Percentiles rank a stretch among this genome's conserved stretches.
These are phyloP conservation scores for Penicillium sp. DNA, from an alignment of 2,329 filamentous ascomycete species.

Conservation along the genomic window DNA sequence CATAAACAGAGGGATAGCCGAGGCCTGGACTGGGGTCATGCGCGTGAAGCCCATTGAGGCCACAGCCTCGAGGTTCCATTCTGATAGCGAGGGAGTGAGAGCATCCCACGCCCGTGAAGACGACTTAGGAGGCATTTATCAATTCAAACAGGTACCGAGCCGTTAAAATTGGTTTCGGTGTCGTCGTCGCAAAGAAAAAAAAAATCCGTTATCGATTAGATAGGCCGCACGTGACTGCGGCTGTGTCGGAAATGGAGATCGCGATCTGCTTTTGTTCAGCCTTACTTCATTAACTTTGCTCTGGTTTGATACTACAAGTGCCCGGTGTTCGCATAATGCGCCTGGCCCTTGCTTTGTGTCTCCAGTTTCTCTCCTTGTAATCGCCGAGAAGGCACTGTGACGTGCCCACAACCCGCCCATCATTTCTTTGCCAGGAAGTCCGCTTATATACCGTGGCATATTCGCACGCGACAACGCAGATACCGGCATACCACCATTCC, in stretches of 20 bases:
- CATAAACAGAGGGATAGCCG: constrained; percentile 83
- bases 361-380: constrained; percentile 1
- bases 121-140: constrained; percentile 44
- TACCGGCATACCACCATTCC: constrained; percentile 22
- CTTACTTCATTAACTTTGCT: constrained; percentile 6
- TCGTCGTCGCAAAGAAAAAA: constrained; percentile 21
- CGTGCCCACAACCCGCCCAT: constrained; percentile 29
- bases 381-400: constrained; percentile 7
- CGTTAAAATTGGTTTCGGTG: not conserved
- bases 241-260: constrained; percentile 18
- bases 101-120: constrained; percentile 64
- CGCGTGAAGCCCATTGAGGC: constrained; percentile 79
- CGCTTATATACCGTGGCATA: constrained; percentile 23
- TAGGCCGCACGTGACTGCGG: constrained; percentile 31
- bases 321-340: constrained; percentile 9
- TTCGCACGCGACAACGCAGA: constrained; percentile 23
- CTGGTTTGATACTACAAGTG: constrained; percentile 1
- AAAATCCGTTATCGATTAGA: constrained; percentile 36
- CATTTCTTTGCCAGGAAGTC: constrained; percentile 34
- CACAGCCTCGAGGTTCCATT: constrained; percentile 85
- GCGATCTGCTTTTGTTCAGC: constrained; percentile 16
- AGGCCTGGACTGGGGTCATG: constrained; percentile 94
- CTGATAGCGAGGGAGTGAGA: constrained; percentile 67
- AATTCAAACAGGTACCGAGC: not conserved
- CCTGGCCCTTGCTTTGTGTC: not conserved